These are phyloP conservation scores for Aphanomyces euteiches DNA, from an alignment of 352 stramenopile genomes.

Conservation along the genomic window DNA sequence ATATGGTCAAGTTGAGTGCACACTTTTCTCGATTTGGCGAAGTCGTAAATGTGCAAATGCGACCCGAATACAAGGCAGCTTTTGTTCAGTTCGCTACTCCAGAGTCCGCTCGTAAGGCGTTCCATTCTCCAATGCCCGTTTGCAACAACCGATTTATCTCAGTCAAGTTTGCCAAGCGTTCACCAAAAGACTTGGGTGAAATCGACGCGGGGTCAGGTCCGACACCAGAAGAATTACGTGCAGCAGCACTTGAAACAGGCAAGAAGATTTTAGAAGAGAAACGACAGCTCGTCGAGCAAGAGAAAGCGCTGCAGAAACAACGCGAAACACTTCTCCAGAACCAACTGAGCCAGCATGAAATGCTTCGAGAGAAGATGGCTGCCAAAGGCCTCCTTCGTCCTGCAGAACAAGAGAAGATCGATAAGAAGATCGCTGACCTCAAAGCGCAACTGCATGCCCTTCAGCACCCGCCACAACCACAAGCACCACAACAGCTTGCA, in stretches of 20 bases:
- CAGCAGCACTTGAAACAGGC: constrained; percentile 71
- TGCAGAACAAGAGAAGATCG: constrained; percentile 65
- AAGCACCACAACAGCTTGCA: neutral
- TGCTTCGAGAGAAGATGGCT: constrained; percentile 77
- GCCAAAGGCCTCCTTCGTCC: constrained; percentile 65
- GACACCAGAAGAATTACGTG: constrained; percentile 64
- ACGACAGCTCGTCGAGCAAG: constrained; percentile 80
- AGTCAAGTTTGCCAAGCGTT: constrained; percentile 83
- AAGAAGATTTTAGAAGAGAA: constrained; percentile 82
- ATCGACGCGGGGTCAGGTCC: constrained; percentile 9
- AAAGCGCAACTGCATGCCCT: constrained; percentile 66
- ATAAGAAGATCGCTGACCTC: constrained; percentile 81
- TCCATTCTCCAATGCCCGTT: constrained; percentile 81
- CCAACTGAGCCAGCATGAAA: constrained; percentile 71
- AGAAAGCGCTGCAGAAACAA: constrained; percentile 77
- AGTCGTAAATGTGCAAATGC: constrained; percentile 87
- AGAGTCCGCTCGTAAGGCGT: constrained; percentile 78
- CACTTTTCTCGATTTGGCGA: constrained; percentile 88
- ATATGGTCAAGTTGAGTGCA: constrained; percentile 84
- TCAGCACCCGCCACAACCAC: constrained; percentile 33
- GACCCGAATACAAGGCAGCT: constrained; percentile 67
- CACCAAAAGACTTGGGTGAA: constrained; percentile 50
- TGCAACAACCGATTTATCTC: constrained; percentile 89
- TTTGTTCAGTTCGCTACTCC: constrained; percentile 85
- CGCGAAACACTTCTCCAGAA: constrained; percentile 78